Conservation (phyloP, 495 filamentous ascomycete genomes). For the Astrocystis sublimbata region DNA sequence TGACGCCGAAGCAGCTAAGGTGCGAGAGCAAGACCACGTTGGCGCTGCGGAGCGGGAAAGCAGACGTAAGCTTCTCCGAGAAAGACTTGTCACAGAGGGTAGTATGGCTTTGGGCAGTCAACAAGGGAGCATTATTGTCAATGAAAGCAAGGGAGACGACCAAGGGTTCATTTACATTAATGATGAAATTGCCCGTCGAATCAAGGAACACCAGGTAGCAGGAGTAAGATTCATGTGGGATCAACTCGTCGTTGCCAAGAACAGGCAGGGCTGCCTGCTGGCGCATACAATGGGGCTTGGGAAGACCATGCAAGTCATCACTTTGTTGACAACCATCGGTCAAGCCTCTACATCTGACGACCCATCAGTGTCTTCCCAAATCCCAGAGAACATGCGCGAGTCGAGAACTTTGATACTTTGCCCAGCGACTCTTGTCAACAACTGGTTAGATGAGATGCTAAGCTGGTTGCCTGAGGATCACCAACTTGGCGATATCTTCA, state of each 20-base stretch:
- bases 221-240: conserved; percentile 92
- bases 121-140: conserved; percentile 59
- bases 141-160: conserved; percentile 63
- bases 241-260: conserved; percentile 62
- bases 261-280: conserved; percentile 73
- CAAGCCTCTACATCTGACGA: conserved; percentile 63
- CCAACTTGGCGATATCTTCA: conserved; percentile 53
- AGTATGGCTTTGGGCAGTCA: conserved; percentile 30
- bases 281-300: conserved; percentile 94
- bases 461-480: conserved; percentile 62
- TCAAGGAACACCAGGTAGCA: conserved; percentile 59
- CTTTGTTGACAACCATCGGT: conserved; percentile 72
- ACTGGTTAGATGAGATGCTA: conserved; percentile 78
- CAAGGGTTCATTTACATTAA: conserved; percentile 55
- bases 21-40: conserved; percentile 48
- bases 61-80: conserved; percentile 51
- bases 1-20: conserved; percentile 45
- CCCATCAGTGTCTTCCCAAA: conserved; percentile 57
- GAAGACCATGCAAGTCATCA: conserved; percentile 90
- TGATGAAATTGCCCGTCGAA: conserved; percentile 45
- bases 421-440: conserved; percentile 71
- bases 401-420: conserved; percentile 73
- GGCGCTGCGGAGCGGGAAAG: conserved; percentile 50
- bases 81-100: conserved; percentile 38
- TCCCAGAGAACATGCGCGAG: conserved; percentile 61